Evolutionary conservation across 495 filamentous ascomycete species (phyloP).

Genomic region (Xylaria telfairii): DNA sequence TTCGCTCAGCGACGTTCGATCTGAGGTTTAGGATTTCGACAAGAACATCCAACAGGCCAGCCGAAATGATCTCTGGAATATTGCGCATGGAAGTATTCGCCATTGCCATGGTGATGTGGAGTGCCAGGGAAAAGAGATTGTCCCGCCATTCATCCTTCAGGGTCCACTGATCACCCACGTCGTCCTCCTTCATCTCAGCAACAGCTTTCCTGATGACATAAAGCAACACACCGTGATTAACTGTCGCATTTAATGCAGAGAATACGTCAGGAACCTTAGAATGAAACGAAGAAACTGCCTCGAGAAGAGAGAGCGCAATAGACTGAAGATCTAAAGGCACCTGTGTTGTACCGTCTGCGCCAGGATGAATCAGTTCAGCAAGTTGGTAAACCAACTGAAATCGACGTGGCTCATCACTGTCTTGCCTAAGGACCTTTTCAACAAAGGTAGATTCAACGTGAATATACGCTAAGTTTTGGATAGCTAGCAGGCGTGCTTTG

Average conservation of each 20-base stretch:
- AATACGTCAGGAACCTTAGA: conserved; percentile 79
- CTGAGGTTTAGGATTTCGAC: conserved; percentile 88
- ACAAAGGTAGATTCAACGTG: conserved; percentile 78
- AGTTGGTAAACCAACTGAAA: conserved; percentile 92
- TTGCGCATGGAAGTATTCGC: conserved; percentile 67
- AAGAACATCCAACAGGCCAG: conserved; percentile 86
- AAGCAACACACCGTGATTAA: conserved; percentile 95
- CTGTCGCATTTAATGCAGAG: conserved; percentile 85
- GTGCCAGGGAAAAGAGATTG: conserved; percentile 79
- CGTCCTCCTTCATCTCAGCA: conserved; percentile 72
- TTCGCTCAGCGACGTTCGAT: conserved; percentile 79
- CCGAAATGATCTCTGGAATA: conserved; percentile 70
- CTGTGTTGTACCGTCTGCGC: conserved; percentile 66
- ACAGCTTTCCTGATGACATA: conserved; percentile 91
- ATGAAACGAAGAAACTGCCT: conserved; percentile 81
- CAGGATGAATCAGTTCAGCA: conserved; percentile 82
- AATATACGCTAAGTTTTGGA: conserved; percentile 92
- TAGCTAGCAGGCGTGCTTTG: conserved; percentile 80
- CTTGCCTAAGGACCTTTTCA: conserved; percentile 83
- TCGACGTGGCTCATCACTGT: conserved; percentile 87
- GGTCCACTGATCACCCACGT: conserved; percentile 59
- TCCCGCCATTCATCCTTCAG: conserved; percentile 88
- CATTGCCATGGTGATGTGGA: conserved; percentile 72
- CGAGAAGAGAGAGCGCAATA: conserved; percentile 79
- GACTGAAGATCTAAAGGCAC: conserved; percentile 80